These are phyloP conservation scores for Lentinula sp. DNA, from an alignment of 768 basidiomycete genomes.

Conservation along the genomic window DNA sequence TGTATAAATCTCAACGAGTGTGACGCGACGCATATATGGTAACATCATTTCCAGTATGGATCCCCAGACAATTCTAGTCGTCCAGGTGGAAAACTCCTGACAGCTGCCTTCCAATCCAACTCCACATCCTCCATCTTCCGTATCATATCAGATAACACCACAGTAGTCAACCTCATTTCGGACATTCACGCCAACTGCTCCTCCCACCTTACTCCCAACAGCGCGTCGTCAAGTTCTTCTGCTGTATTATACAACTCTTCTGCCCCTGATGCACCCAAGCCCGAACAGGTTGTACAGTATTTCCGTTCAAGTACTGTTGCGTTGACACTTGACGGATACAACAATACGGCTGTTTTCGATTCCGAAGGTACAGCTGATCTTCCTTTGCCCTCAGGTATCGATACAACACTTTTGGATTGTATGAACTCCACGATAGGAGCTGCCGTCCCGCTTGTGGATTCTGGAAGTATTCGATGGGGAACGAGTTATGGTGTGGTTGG, in stretches of 20 bases:
- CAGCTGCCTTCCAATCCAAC: constrained; percentile 34
- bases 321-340: constrained; percentile 54
- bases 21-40: background rate
- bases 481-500: background rate
- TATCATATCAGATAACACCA: constrained; percentile 42
- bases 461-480: background rate
- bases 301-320: constrained; percentile 52
- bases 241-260: constrained; percentile 21
- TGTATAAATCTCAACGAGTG: background rate
- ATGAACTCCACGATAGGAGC: constrained; percentile 46
- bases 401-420: constrained; percentile 36
- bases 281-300: constrained; percentile 42
- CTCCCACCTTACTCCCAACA: constrained; percentile 24
- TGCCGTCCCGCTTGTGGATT: constrained; percentile 5
- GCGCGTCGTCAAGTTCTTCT: constrained; percentile 22
- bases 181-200: constrained; percentile 40
- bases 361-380: constrained; percentile 23
- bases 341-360: constrained; percentile 44
- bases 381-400: constrained; percentile 35
- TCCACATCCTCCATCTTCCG: constrained; percentile 36
- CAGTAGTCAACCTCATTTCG: constrained; percentile 34
- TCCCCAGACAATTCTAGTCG: constrained; percentile 36
- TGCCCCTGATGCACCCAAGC: constrained; percentile 16
- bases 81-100: constrained; percentile 38
- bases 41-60: constrained; percentile 34